phyloP scores from a whole-genome alignment of 2,329 filamentous ascomycete species.

The Xylariales sp. region DNA sequence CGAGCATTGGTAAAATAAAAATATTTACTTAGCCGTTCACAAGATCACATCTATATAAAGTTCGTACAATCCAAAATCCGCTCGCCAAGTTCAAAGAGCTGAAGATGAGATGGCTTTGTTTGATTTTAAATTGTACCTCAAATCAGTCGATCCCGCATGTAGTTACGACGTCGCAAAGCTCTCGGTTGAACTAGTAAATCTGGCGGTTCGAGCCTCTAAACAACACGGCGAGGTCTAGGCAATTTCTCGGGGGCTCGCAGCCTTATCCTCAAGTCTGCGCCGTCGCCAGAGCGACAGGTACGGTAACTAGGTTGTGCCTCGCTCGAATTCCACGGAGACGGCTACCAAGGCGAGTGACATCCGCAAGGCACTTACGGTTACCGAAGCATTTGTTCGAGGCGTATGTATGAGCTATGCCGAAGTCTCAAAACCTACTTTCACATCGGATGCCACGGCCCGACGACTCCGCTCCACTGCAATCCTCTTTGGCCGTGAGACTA shows the following conservation, averaged over 20 bases:
- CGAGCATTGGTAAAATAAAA: background rate
- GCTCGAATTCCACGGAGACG: background rate
- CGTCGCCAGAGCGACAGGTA: background rate
- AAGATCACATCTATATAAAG: background rate
- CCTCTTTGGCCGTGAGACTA: background rate
- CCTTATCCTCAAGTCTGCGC: background rate
- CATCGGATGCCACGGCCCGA: background rate
- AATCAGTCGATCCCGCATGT: background rate
- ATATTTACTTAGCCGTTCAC: background rate
- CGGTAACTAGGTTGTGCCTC: background rate
- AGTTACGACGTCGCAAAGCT: background rate
- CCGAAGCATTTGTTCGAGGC: background rate
- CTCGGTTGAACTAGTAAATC: background rate
- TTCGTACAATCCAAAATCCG: background rate
- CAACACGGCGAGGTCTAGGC: background rate
- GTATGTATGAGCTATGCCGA: background rate
- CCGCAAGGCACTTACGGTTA: background rate
- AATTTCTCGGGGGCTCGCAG: background rate
- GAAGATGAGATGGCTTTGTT: background rate
- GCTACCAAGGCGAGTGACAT: background rate
- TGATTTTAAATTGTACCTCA: background rate
- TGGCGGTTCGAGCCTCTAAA: slow-evolving; percentile 3
- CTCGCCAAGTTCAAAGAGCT: no score
- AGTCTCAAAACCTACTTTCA: background rate
- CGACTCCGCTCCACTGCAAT: background rate